Evolutionary conservation across 2,329 filamentous ascomycete genomes (phyloP).

Genomic region (Cladosporium phlei): DNA sequence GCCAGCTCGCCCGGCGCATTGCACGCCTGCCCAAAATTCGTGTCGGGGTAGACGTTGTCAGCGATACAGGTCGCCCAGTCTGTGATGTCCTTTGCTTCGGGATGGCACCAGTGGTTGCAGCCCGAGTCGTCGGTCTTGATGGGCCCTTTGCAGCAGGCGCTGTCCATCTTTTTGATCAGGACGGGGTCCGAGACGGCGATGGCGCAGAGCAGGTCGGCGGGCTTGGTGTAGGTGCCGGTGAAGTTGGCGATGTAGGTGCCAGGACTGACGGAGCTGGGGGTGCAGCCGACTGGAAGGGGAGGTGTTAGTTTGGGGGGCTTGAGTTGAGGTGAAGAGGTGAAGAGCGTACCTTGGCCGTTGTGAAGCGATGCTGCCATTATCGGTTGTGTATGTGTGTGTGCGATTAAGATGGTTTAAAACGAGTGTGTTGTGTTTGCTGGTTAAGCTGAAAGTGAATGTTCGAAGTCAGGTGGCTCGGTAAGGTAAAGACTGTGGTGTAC

Average conservation of each 20-base stretch:
- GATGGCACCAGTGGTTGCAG: constrained; percentile 12
- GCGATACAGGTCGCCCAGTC: constrained; percentile 10
- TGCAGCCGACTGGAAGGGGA: constrained; percentile 4
- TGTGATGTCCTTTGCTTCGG: neutral
- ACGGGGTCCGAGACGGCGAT: neutral
- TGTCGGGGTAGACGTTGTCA: constrained; percentile 7
- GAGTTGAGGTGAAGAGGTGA: neutral
- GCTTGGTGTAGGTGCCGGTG: neutral
- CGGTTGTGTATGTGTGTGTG: too few species aligned
- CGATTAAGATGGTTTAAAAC: too few species aligned
- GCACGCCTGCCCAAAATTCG: constrained; percentile 7
- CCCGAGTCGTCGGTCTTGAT: constrained; percentile 4
- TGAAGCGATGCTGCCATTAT: neutral
- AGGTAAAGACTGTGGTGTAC: too few species aligned
- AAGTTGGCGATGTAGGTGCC: constrained; percentile 9
- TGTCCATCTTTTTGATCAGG: neutral
- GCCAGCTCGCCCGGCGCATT: constrained; percentile 1
- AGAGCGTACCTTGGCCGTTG: constrained; percentile 2
- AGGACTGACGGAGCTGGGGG: constrained; percentile 7
- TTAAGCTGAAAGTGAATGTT: too few species aligned
- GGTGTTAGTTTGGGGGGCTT: neutral
- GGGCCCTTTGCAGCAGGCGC: constrained; percentile 6
- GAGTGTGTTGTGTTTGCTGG: neutral
- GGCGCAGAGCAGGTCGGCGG: constrained; percentile 3
- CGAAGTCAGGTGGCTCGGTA: too few species aligned